A percentile compares a stretch with the other conserved stretches of the same genome.
phyloP scores from a whole-genome alignment of 208 protist genomes.

The Spongospora subterranea region DNA sequence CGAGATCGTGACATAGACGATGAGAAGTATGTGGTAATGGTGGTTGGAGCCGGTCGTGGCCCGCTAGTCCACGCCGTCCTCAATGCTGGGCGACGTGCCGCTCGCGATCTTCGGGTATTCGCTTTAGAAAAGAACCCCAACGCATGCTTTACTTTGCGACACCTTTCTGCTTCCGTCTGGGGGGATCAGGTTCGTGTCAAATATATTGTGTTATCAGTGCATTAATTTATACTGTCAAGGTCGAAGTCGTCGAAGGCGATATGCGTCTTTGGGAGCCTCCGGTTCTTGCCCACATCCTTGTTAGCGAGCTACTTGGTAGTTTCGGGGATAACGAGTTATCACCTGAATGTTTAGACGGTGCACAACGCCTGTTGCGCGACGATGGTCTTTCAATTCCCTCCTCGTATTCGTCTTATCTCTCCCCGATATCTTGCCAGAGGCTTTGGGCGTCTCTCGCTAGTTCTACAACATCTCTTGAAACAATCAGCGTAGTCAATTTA shows the following conservation, averaged over 20 bases:
- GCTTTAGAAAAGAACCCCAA: constrained; percentile 97
- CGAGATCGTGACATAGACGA: neutral
- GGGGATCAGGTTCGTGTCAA: neutral
- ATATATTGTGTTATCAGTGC: neutral
- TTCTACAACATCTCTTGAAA: neutral
- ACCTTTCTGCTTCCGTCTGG: neutral
- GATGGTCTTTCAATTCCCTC: constrained; percentile 80
- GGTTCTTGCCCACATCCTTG: constrained; percentile 12
- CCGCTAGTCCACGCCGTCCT: constrained; percentile 69
- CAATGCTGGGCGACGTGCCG: neutral
- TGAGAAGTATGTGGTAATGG: constrained; percentile 80
- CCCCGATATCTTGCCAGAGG: constrained; percentile 75
- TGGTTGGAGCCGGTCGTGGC: constrained; percentile 94
- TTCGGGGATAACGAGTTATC: constrained; percentile 99
- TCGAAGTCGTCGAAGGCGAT: constrained; percentile 74
- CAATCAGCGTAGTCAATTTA: constrained; percentile 41
- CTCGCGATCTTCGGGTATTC: constrained; percentile 75
- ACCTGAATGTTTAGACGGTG: constrained; percentile 97
- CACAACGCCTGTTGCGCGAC: constrained; percentile 75
- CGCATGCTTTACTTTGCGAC: constrained; percentile 86
- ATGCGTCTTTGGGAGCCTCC: constrained; percentile 67
- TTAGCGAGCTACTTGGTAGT: constrained; percentile 95
- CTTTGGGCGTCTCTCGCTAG: constrained; percentile 12
- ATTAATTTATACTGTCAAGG: neutral
- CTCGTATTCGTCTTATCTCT: constrained; percentile 81